A percentile compares a stretch with the other conserved stretches of the same genome.
Conservation (phyloP, 2,329 filamentous ascomycete genomes). For the Blumeriella jaapii region DNA sequence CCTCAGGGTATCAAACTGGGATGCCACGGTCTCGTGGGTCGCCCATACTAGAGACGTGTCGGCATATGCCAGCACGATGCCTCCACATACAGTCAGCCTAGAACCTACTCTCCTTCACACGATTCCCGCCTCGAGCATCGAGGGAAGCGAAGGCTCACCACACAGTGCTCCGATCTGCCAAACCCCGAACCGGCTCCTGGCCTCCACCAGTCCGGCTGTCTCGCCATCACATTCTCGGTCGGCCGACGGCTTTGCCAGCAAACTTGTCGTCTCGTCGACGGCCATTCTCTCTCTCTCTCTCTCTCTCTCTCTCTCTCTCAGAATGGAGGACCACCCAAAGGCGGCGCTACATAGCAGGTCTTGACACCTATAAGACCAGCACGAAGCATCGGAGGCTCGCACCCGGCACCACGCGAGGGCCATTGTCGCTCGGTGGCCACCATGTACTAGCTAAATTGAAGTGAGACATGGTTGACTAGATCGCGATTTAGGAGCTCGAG, state of each 20-base stretch:
- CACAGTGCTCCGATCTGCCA: slow-evolving; percentile 11
- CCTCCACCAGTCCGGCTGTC: not conserved
- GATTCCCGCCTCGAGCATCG: no score
- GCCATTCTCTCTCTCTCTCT: slow-evolving; percentile 7
- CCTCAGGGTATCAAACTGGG: slow-evolving; percentile 11
- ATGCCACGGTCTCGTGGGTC: slow-evolving; percentile 17
- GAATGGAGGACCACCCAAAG: no score
- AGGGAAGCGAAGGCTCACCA: slow-evolving; percentile 4
- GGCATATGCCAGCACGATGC: slow-evolving; percentile 14
- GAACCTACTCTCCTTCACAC: no score
- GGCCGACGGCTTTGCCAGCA: slow-evolving; percentile 8
- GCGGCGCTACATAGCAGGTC: not conserved
- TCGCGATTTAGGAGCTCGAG: no score
- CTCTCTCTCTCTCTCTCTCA: no score
- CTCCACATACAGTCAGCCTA: slow-evolving; percentile 10
- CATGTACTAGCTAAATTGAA: no score
- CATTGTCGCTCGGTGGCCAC: not conserved
- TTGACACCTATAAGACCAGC: not conserved
- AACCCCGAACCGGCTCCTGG: slow-evolving; percentile 5
- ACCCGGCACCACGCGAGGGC: not conserved
- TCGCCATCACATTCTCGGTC: slow-evolving; percentile 1
- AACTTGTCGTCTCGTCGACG: slow-evolving; percentile 10
- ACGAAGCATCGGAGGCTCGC: not conserved
- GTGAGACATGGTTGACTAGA: no score
- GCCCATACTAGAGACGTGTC: slow-evolving; percentile 18